A percentile compares a stretch with the other conserved stretches of the same genome.
Conservation (phyloP, 2,329 filamentous ascomycete genomes). For the Aspergillus versicolor region DNA sequence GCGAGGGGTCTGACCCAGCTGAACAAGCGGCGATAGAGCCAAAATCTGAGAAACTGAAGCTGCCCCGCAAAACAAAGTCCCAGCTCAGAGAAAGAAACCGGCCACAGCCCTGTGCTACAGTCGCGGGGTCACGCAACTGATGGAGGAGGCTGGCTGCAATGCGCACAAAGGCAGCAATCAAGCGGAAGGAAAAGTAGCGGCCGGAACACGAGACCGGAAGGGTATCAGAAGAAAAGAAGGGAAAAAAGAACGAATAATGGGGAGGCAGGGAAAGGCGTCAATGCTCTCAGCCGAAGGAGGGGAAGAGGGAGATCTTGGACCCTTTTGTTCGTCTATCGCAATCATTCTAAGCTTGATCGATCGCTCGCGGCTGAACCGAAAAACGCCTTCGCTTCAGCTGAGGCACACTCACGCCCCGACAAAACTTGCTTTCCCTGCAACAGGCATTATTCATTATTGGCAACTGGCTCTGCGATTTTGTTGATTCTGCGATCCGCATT, state of each 20-base stretch:
- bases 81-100: neutral
- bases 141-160: neutral
- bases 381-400: slow-evolving; percentile 5
- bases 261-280: neutral
- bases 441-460: neutral
- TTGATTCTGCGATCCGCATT: neutral
- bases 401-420: neutral
- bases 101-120: neutral
- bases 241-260: neutral
- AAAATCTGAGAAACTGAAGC: neutral
- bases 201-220: neutral
- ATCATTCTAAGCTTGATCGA: neutral
- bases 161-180: neutral
- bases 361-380: slow-evolving; percentile 1
- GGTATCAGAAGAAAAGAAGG: neutral
- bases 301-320: neutral
- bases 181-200: neutral
- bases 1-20: slow-evolving; percentile 5
- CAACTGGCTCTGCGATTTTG: neutral
- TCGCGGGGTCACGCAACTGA: neutral
- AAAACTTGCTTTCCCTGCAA: neutral
- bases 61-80: neutral
- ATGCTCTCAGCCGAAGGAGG: neutral
- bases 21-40: neutral
- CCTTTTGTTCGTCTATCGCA: neutral